These are phyloP conservation scores for Aureobasidium musti DNA, from an alignment of 2,329 filamentous ascomycete species.

Conservation along the genomic window DNA sequence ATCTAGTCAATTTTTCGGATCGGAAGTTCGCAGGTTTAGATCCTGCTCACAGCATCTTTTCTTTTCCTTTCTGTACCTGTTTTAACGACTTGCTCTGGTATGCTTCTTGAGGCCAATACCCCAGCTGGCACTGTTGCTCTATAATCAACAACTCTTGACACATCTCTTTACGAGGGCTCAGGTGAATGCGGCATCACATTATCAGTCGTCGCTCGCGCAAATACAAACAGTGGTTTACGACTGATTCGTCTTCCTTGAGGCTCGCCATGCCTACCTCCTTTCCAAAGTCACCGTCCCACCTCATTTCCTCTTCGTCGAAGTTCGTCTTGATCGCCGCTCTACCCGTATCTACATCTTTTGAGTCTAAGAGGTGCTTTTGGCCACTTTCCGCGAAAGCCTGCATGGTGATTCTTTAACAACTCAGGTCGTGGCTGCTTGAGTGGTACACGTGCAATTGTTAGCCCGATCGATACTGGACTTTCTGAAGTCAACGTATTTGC, in stretches of 20 bases:
- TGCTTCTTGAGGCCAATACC: background rate
- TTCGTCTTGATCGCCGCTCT: background rate
- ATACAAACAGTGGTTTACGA: background rate
- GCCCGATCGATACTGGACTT: no score
- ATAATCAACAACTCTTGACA: background rate
- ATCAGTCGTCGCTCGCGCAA: background rate
- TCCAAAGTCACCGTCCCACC: background rate
- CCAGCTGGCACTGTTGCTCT: background rate
- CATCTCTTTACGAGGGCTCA: no score
- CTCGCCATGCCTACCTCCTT: background rate
- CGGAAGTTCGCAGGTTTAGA: background rate
- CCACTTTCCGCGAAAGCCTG: background rate
- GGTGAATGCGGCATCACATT: background rate
- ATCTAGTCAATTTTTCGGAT: background rate
- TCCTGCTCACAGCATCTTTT: background rate
- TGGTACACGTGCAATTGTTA: no score
- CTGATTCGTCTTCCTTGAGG: background rate
- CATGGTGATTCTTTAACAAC: background rate
- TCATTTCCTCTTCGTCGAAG: background rate
- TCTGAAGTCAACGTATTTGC: no score
- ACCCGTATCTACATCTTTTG: background rate
- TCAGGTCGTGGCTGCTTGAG: no score
- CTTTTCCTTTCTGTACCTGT: background rate
- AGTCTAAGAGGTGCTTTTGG: background rate
- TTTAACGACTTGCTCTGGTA: no score